phyloP scores from a whole-genome alignment of 2,329 filamentous ascomycete species.

The Ilyonectria mors-panacis region DNA sequence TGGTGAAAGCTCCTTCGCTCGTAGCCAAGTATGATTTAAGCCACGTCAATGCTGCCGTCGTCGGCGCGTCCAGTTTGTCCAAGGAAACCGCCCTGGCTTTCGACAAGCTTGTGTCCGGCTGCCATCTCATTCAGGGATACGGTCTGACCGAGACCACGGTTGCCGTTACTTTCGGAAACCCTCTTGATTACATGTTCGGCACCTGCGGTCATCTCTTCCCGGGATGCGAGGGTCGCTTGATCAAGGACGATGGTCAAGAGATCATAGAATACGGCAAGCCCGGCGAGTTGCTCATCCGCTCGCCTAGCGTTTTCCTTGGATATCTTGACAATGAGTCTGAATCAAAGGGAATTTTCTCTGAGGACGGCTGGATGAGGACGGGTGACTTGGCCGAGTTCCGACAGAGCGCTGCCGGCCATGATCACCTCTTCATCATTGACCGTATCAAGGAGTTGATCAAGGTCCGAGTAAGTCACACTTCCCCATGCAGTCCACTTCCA shows the following conservation, averaged over 20 bases:
- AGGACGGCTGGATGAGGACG: constrained; percentile 23
- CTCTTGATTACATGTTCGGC: constrained; percentile 21
- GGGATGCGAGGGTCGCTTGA: constrained; percentile 17
- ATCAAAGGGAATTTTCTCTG: constrained; percentile 18
- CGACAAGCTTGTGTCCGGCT: constrained; percentile 18
- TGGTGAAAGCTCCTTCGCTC: constrained; percentile 20
- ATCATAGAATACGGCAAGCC: constrained; percentile 18
- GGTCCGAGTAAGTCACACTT: constrained; percentile 13
- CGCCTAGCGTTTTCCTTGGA: constrained; percentile 15
- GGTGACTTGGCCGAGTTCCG: constrained; percentile 23
- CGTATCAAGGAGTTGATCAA: constrained; percentile 25
- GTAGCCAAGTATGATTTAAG: constrained; percentile 20
- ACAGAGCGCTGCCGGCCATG: constrained; percentile 15
- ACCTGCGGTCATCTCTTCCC: constrained; percentile 24
- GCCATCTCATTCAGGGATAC: constrained; percentile 23
- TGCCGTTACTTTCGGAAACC: constrained; percentile 20
- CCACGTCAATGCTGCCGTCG: constrained; percentile 20
- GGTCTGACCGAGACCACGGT: constrained; percentile 21
- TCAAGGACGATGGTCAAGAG: constrained; percentile 11
- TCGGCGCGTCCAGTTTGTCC: constrained; percentile 19
- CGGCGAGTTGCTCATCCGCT: constrained; percentile 16
- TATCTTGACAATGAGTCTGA: constrained; percentile 24
- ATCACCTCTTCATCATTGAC: constrained; percentile 25
- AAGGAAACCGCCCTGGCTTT: constrained; percentile 17
- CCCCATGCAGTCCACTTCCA: not conserved